Conservation (phyloP, 139 green algal species). For the Picochlorum sp. region DNA sequence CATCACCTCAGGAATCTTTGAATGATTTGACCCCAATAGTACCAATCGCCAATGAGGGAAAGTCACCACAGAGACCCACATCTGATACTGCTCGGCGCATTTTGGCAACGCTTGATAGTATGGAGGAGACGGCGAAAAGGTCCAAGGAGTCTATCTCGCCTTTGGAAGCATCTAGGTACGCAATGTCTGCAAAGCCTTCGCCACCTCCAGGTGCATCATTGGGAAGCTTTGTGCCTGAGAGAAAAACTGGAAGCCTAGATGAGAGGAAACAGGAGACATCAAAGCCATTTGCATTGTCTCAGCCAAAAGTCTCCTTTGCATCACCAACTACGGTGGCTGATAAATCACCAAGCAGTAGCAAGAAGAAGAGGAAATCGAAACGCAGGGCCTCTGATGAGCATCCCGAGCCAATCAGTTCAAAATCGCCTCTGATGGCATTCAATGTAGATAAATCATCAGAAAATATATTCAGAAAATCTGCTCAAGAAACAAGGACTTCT, state of each 20-base stretch:
- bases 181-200: background rate
- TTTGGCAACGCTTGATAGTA: slow-evolving; percentile 18
- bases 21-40: background rate
- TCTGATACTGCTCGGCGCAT: slow-evolving; percentile 30
- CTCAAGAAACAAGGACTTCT: background rate
- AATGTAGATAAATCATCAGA: background rate
- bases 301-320: slow-evolving; percentile 10
- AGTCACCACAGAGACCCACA: slow-evolving; percentile 4
- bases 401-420: background rate
- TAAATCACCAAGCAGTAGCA: background rate
- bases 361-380: background rate
- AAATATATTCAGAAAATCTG: background rate
- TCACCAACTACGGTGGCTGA: too few relatives aligned
- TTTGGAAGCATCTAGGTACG: background rate
- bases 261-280: background rate
- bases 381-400: too few relatives aligned
- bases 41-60: background rate
- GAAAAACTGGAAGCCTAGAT: slow-evolving; percentile 2
- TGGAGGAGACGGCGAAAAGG: slow-evolving; percentile 12
- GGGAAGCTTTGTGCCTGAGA: slow-evolving; percentile 1
- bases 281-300: background rate
- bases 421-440: background rate
- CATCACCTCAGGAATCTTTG: background rate
- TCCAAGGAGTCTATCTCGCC: slow-evolving; percentile 1
- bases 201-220: background rate